Conservation (phyloP, 2,329 filamentous ascomycete species). For the Aspergillus nomiae region DNA sequence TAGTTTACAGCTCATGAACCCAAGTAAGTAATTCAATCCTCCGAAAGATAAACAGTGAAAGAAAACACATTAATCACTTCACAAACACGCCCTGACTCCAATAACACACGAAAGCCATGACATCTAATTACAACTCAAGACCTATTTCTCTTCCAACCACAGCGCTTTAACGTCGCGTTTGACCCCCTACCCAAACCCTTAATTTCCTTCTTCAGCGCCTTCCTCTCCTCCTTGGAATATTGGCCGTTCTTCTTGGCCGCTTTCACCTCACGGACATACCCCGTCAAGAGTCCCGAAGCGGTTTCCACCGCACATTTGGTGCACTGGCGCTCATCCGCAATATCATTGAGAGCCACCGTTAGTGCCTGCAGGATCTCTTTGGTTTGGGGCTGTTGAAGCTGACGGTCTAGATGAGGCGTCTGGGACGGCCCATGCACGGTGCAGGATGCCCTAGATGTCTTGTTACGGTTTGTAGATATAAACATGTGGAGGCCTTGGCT, state of each 20-base stretch:
- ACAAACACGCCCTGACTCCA: background rate
- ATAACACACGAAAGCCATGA: background rate
- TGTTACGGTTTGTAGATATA: background rate
- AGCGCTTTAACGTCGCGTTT: background rate
- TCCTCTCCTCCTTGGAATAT: background rate
- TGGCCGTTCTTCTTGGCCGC: background rate
- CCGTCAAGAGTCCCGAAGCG: background rate
- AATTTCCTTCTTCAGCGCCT: background rate
- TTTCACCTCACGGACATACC: background rate
- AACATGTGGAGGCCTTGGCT: background rate
- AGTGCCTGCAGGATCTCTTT: background rate
- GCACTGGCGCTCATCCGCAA: background rate
- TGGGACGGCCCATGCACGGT: background rate
- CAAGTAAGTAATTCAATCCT: background rate
- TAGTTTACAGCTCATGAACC: too few relatives aligned
- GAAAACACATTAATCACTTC: background rate
- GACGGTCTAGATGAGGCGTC: background rate
- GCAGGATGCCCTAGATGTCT: background rate
- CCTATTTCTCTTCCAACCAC: background rate
- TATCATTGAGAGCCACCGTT: background rate
- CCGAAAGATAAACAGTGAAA: accelerated
- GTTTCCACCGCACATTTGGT: background rate
- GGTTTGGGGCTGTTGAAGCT: background rate
- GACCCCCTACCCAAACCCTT: background rate
- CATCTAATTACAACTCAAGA: background rate